Conservation (phyloP, 768 basidiomycete species). For the Phylloporus arenicola region DNA sequence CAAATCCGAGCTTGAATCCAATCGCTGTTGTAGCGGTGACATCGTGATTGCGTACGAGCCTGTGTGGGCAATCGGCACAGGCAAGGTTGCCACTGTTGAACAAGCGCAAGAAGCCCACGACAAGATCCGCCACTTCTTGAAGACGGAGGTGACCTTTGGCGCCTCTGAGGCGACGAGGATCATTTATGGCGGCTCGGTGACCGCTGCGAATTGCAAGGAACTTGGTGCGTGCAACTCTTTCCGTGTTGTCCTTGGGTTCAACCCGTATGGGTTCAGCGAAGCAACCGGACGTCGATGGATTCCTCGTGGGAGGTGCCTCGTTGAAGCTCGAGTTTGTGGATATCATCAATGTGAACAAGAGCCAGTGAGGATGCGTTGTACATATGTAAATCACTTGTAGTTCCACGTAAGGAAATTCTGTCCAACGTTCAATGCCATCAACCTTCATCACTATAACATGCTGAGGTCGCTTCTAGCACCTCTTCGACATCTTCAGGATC, state of each 20-base stretch:
- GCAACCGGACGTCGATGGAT: constrained; percentile 88
- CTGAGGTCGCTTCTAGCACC: constrained; percentile 56
- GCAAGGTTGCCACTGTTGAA: constrained; percentile 86
- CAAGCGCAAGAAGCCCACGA: constrained; percentile 93
- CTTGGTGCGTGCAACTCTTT: constrained; percentile 53
- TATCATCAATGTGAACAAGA: constrained; percentile 69
- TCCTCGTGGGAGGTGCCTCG: constrained; percentile 96
- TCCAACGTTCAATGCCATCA: no score
- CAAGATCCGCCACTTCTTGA: constrained; percentile 73
- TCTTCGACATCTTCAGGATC: constrained; percentile 50
- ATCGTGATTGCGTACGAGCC: constrained; percentile 96
- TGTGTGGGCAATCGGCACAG: constrained; percentile 98
- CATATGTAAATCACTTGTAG: background rate
- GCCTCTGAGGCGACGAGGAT: constrained; percentile 76
- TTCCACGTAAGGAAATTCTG: constrained; percentile 2
- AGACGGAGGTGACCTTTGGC: constrained; percentile 52
- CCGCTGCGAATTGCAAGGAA: constrained; percentile 80
- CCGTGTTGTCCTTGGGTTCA: background rate
- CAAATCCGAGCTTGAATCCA: background rate
- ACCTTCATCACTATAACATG: constrained; percentile 33
- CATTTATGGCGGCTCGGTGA: constrained; percentile 96
- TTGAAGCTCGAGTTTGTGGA: constrained; percentile 95
- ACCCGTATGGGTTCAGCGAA: constrained; percentile 39
- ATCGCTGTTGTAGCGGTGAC: constrained; percentile 42
- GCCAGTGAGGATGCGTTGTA: constrained; percentile 11